Evolutionary conservation across 129 eudicot genomes (phyloP).

Genomic region (Lactuca sativa): DNA sequence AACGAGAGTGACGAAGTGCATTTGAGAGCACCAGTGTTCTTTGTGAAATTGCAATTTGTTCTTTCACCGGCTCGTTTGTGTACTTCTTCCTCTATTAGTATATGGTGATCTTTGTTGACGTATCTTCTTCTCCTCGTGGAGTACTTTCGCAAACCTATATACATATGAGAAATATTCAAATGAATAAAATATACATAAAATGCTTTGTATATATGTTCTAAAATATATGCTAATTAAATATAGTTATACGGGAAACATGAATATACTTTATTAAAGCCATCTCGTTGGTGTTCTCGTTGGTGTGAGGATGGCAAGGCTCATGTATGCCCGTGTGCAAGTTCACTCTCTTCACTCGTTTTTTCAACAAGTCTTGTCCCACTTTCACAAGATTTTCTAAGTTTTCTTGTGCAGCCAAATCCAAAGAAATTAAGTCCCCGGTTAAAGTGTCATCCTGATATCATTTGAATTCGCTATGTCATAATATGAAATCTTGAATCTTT

Average conservation of each 20-base stretch:
- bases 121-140: constrained; percentile 40
- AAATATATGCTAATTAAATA: background rate
- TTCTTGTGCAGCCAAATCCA: constrained; percentile 41
- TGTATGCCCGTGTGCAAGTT: constrained; percentile 33
- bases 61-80: background rate
- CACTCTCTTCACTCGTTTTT: constrained; percentile 37
- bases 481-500: too few relatives aligned
- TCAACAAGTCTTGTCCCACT: constrained; percentile 40
- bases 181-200: background rate
- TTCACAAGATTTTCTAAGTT: constrained; percentile 41
- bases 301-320: constrained; percentile 19
- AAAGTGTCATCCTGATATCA: constrained; percentile 42
- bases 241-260: background rate
- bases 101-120: constrained; percentile 36
- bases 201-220: too few relatives aligned
- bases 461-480: too few relatives aligned
- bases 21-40: constrained; percentile 3
- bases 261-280: constrained; percentile 38
- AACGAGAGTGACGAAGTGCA: constrained; percentile 23
- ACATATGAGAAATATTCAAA: background rate
- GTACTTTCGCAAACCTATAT: constrained; percentile 33
- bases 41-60: constrained; percentile 3
- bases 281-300: constrained; percentile 37
- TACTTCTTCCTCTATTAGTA: constrained; percentile 16
- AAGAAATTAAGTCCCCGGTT: constrained; percentile 29